Percentiles rank a stretch among this genome's conserved stretches.
These are phyloP conservation scores for Paulownia fortunei DNA, from an alignment of 257 asterid species.

Conservation along the genomic window DNA sequence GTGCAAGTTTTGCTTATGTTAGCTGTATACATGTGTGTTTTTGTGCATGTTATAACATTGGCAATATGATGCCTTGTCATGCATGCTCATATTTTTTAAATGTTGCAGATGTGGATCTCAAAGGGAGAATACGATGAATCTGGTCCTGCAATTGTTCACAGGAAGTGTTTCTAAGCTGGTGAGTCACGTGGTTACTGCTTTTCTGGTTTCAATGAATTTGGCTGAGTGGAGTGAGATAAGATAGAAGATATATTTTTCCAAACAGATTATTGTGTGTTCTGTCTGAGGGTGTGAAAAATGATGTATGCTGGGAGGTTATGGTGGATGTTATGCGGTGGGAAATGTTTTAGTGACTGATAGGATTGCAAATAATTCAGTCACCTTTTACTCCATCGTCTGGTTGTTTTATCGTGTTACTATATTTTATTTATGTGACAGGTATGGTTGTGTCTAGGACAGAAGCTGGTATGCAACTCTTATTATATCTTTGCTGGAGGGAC, in stretches of 20 bases:
- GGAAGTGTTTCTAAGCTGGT: conserved; percentile 59
- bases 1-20: not conserved
- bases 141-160: conserved; percentile 71
- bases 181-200: not conserved
- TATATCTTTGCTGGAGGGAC: not conserved
- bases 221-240: not conserved
- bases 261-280: not conserved
- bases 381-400: not conserved
- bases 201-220: conserved; percentile 14
- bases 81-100: not conserved
- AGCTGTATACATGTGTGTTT: not conserved
- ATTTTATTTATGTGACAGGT: not conserved
- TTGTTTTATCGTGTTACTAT: not conserved
- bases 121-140: conserved; percentile 66
- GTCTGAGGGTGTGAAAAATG: not conserved
- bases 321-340: not conserved
- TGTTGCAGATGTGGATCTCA: conserved; percentile 69
- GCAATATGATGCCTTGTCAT: not conserved
- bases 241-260: not conserved
- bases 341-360: not conserved
- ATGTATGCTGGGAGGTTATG: not conserved
- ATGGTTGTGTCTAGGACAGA: not conserved
- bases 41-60: not conserved
- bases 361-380: not conserved
- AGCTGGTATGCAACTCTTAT: not conserved